Evolutionary conservation across 2,329 filamentous ascomycete genomes (phyloP).

Genomic region (Beauveria caledonica): DNA sequence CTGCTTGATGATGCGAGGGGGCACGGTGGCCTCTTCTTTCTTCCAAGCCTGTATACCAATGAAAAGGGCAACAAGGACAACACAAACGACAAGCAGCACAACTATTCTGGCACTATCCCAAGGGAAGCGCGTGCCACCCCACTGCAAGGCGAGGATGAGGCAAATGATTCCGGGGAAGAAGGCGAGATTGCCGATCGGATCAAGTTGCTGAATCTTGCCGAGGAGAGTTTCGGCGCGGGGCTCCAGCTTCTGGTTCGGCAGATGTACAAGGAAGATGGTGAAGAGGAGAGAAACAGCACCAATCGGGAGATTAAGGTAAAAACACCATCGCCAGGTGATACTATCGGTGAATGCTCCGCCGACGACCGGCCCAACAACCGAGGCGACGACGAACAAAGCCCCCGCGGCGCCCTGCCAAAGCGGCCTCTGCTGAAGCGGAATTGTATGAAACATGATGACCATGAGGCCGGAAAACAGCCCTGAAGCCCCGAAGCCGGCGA

Average conservation of each 20-base stretch:
- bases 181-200: constrained; percentile 16
- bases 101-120: constrained; percentile 26
- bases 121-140: constrained; percentile 28
- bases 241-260: not conserved
- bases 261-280: constrained; percentile 18
- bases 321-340: constrained; percentile 22
- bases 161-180: constrained; percentile 25
- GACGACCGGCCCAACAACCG: constrained; percentile 15
- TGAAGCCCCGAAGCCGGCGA: constrained; percentile 23
- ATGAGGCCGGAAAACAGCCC: constrained; percentile 29
- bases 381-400: constrained; percentile 30
- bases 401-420: constrained; percentile 29
- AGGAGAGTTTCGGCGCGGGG: not conserved
- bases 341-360: constrained; percentile 19
- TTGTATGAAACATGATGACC: constrained; percentile 21
- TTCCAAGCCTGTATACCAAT: constrained; percentile 25
- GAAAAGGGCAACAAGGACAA: constrained; percentile 21
- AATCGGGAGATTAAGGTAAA: constrained; percentile 23
- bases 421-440: constrained; percentile 19
- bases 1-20: constrained; percentile 26
- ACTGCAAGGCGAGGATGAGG: constrained; percentile 37
- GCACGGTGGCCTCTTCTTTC: constrained; percentile 27
- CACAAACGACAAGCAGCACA: constrained; percentile 23
- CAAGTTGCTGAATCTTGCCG: constrained; percentile 15
- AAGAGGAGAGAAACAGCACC: constrained; percentile 18